phyloP scores from a whole-genome alignment of 1,284 basidiomycete species.

The Ceratobasidium sp. region DNA sequence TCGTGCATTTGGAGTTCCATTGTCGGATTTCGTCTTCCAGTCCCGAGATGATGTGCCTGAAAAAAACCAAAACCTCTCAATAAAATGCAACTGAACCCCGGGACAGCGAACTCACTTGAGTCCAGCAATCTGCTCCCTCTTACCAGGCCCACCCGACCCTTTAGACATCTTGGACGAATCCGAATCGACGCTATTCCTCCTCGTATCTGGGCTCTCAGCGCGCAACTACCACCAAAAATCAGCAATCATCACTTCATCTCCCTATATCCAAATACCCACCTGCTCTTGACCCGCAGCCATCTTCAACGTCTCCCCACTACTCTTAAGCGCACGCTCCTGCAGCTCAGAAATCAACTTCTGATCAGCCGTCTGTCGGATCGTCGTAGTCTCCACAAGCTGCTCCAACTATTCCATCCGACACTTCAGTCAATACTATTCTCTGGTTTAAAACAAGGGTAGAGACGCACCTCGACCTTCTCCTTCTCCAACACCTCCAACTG shows the following conservation, averaged over 20 bases:
- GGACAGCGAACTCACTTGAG: conserved; percentile 70
- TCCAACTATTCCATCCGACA: conserved; percentile 54
- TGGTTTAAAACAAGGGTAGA: too few species aligned
- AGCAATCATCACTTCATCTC: not conserved
- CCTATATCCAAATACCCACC: not conserved
- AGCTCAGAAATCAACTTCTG: conserved; percentile 35
- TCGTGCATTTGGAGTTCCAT: conserved; percentile 74
- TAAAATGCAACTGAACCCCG: not conserved
- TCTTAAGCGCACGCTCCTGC: conserved; percentile 15
- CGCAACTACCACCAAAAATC: conserved; percentile 49
- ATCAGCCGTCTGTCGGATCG: conserved; percentile 26
- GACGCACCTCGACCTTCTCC: conserved; percentile 61
- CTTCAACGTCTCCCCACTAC: conserved; percentile 13
- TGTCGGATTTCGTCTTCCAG: conserved; percentile 84
- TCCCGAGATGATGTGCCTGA: conserved; percentile 88
- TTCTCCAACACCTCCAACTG: conserved; percentile 54
- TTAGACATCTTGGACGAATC: conserved; percentile 62
- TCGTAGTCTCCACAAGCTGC: conserved; percentile 54
- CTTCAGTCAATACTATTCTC: too few species aligned
- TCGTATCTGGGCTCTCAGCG: conserved; percentile 41
- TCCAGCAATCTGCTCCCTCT: conserved; percentile 74
- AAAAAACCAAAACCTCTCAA: conserved; percentile 38
- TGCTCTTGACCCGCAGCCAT: conserved; percentile 22
- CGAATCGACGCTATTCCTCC: conserved; percentile 46
- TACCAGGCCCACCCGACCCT: conserved; percentile 66